phyloP scores from a whole-genome alignment of 2,329 filamentous ascomycete species.

The Verticillium dahliae region DNA sequence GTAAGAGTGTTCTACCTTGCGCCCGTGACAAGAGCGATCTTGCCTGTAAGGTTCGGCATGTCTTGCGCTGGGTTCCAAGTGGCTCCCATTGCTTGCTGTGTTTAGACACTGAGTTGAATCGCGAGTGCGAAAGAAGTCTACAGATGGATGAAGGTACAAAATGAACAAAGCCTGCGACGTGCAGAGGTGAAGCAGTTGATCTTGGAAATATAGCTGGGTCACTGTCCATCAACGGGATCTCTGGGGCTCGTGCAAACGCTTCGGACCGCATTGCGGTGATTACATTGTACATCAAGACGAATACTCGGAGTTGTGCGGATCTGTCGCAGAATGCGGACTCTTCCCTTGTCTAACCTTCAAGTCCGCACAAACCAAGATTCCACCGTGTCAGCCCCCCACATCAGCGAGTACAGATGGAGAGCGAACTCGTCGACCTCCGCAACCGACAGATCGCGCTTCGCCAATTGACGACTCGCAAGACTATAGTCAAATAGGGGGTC shows the following conservation, averaged over 20 bases:
- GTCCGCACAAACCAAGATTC: constrained; percentile 8
- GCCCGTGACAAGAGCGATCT: constrained; percentile 17
- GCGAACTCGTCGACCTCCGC: constrained; percentile 8
- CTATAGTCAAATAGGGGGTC: constrained; percentile 6
- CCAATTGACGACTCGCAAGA: constrained; percentile 1
- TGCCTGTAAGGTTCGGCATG: constrained; percentile 13
- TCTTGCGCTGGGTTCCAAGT: neutral
- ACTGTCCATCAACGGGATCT: no score
- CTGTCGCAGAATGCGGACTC: neutral
- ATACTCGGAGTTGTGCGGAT: neutral
- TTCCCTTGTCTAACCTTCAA: neutral
- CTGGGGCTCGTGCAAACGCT: no score
- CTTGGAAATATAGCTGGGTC: neutral
- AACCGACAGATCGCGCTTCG: constrained; percentile 5
- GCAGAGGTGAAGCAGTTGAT: neutral
- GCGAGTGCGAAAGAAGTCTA: neutral
- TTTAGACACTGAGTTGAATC: neutral
- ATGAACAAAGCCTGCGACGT: neutral
- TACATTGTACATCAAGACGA: neutral
- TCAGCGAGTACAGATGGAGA: constrained; percentile 2
- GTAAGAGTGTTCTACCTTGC: constrained; percentile 12
- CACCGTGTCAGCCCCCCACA: constrained; percentile 10
- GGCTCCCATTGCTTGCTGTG: neutral
- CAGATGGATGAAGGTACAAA: no score
- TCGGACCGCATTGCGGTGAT: neutral